Evolutionary conservation across 805 yeast genomes (phyloP), one percentile per base, ranked within the genome.

Genomic region (Wickerhamiella hasegawae): DNA sequence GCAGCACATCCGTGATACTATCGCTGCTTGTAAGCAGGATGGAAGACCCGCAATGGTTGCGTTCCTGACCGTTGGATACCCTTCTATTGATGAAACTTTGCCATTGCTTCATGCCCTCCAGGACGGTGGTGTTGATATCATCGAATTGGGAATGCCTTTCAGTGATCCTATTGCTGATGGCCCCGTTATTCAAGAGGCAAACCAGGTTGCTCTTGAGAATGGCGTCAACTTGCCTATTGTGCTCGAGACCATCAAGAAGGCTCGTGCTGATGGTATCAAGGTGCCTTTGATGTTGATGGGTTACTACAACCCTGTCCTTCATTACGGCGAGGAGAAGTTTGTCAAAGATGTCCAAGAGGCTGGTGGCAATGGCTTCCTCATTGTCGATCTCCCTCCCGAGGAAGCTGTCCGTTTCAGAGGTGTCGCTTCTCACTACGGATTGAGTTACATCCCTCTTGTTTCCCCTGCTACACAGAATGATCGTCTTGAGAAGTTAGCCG

Each of bases 131-230:
- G 92, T 80, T 26, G 97, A 90, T 53, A 69, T 90, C 42, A 82
- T 90, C 46, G 99, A 90, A 60, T 62, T 90, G 32, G 98, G 99
- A 42, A 62, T 90, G 54, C 99, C 99, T 32, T 90, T 90, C 57
- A 77, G 94, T 17, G 99, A 90, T 55, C 98, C 99, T 26, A 84
- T 90, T 55, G 99, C 97, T 23, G 99, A 90, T 57, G 99, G 99
- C 32, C 94, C 97, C 27, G 82, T 94, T 14, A 90, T 90, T 50
- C 98, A 90, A 62, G 73, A 64, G 23, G 83, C 97, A 26, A 85
- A 85, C 60, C 45, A 51, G 36, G 39, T 57, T n/a, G 90, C 98
- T 15, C 66, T 90, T 43, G 66, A 70, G 18, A 87, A 90, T 49
- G 93, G 93, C 11, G 71, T 84, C 40, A 76, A 83, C 21, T 73